Evolutionary conservation across 257 asterid genomes (phyloP), one percentile per base, ranked within the genome.

Genomic region (Salvia rosmarinus): DNA sequence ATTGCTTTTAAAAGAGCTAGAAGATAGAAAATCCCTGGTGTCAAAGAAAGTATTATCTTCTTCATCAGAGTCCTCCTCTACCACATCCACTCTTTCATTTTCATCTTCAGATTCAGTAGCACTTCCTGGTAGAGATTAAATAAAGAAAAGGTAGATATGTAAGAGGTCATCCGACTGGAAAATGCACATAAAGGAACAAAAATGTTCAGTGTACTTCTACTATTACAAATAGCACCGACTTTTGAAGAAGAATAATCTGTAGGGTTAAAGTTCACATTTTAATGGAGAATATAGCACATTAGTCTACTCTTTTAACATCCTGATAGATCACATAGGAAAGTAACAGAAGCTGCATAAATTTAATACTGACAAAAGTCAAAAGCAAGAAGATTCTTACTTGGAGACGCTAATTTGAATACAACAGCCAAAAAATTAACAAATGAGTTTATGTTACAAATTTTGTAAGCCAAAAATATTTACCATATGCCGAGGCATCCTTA

Each of bases 31-130:
- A 74, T 94, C 99, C 69, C 80, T 83, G 39, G 99, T 94, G 81
- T 94, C 99, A 75, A 91, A 91, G 81, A 94, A 94, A 52, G 95
- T 75, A 57, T 80, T 87, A 70, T 94, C 96, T 80, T 94, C 99
- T 69, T 88, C 96, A 82, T 91, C 99, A 5, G 95, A 84, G 65
- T 91, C 96, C 73, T 90, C 98, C 71, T 88, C 97, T 28, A 84
- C 96, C 25, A 78, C 95, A 65, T 85, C 96, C 47, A 68, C 91
- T 79, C 96, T 83, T 84, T 94, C 98, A 80, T 82, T 84, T 59
- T 88, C 99, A 82, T 87, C 95, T 68, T 89, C 99, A 42, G 97
- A 91, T 63, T 87, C 98, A 67, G 90, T 88, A 30, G 83, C 85
- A 64, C 96, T 89, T 77, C 89, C 99, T 94, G 88, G 73, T 66